A percentile compares a stretch with the other conserved stretches of the same genome.
Evolutionary conservation across 352 stramenopile genomes (phyloP).

Genomic region (Phytophthora sp.): DNA sequence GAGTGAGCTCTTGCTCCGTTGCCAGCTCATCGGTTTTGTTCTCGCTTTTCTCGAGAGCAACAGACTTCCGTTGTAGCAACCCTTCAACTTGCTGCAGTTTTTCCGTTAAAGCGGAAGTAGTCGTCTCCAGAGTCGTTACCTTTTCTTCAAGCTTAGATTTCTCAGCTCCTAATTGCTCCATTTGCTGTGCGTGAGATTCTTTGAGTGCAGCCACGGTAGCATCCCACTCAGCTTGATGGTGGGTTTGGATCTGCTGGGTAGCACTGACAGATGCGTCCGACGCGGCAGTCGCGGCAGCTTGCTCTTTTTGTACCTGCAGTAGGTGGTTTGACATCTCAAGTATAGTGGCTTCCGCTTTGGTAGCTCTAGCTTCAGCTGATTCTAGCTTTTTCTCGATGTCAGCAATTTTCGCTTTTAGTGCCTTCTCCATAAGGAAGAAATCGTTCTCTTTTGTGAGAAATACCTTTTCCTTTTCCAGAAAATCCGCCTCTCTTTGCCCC

Average conservation of each 20-base stretch:
- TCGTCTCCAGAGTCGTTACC: conserved; percentile 12
- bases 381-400: conserved; percentile 39
- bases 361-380: conserved; percentile 14
- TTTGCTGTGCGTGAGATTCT: conserved; percentile 14
- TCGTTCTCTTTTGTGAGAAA: conserved; percentile 46
- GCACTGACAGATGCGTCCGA: conserved; percentile 4
- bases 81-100: conserved; percentile 26
- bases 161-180: conserved; percentile 15
- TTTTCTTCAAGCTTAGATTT: conserved; percentile 25
- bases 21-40: neutral
- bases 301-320: conserved; percentile 34
- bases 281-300: conserved; percentile 9
- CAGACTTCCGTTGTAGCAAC: conserved; percentile 10
- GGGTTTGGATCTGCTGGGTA: conserved; percentile 9
- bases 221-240: conserved; percentile 24
- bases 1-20: conserved; percentile 23
- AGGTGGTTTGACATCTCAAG: conserved; percentile 34
- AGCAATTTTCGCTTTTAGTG: conserved; percentile 28
- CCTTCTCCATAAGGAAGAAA: conserved; percentile 39
- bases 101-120: neutral
- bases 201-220: conserved; percentile 13
- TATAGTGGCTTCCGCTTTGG: conserved; percentile 33
- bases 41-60: conserved; percentile 23
- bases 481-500: conserved; percentile 31
- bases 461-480: conserved; percentile 43